These are phyloP conservation scores for Aspergillus sp. DNA, from an alignment of 2,329 filamentous ascomycete genomes.

Conservation along the genomic window DNA sequence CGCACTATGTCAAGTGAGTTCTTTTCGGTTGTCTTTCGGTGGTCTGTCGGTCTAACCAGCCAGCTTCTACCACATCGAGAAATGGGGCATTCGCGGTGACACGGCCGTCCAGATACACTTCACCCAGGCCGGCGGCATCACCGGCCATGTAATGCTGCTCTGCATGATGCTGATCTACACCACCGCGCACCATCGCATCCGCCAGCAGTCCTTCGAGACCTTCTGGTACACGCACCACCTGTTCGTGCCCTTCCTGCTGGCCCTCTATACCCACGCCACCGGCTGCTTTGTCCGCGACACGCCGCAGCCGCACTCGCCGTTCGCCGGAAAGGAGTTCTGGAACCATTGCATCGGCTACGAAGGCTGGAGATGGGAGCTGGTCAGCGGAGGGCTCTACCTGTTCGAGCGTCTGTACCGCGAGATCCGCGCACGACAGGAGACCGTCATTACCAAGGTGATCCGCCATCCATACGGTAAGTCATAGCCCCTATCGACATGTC, in stretches of 20 bases:
- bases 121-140: conserved; percentile 77
- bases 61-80: conserved; percentile 92
- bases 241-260: conserved; percentile 92
- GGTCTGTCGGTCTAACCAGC: too few relatives aligned
- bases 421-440: conserved; percentile 70
- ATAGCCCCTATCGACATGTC: too few relatives aligned
- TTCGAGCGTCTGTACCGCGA: conserved; percentile 85
- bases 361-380: conserved; percentile 94
- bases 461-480: conserved; percentile 84
- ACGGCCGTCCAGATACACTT: conserved; percentile 88
- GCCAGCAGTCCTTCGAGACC: conserved; percentile 93
- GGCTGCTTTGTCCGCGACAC: conserved; percentile 94
- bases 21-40: too few relatives aligned
- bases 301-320: conserved; percentile 62
- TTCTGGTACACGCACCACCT: conserved; percentile 99
- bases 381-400: conserved; percentile 76
- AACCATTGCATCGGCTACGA: conserved; percentile 87
- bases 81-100: conserved; percentile 67
- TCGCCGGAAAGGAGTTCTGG: conserved; percentile 77
- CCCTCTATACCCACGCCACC: conserved; percentile 88
- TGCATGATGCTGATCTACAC: conserved; percentile 99
- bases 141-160: conserved; percentile 94
- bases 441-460: conserved; percentile 86
- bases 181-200: conserved; percentile 82
- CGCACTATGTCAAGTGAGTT: conserved; percentile 87